These are phyloP conservation scores for Rhodotorula sp. DNA, from an alignment of 1,284 basidiomycete genomes.

Conservation along the genomic window DNA sequence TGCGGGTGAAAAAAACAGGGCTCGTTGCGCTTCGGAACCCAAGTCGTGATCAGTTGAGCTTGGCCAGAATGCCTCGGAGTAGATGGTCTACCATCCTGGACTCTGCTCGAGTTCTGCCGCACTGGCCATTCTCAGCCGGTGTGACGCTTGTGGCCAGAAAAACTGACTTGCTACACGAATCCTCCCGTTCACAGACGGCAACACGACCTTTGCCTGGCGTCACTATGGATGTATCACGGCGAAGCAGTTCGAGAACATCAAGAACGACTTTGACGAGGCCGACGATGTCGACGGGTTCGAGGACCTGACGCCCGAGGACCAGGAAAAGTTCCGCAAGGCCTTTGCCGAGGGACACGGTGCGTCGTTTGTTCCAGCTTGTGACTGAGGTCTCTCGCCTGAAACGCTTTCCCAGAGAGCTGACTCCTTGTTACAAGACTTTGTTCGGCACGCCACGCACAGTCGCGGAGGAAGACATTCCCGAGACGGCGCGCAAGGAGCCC, in stretches of 20 bases:
- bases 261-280: constrained; percentile 16
- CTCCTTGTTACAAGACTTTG: not conserved
- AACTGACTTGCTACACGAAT: not conserved
- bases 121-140: not conserved
- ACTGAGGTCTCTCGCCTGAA: no score
- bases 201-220: constrained; percentile 45
- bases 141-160: no score
- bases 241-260: constrained; percentile 33
- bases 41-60: constrained; percentile 20
- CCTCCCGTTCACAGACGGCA: constrained; percentile 13
- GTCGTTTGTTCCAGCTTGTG: not conserved
- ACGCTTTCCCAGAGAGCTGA: not conserved
- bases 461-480: constrained; percentile 41
- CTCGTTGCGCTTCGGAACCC: constrained; percentile 12
- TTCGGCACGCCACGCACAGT: constrained; percentile 14
- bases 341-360: constrained; percentile 34
- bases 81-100: not conserved
- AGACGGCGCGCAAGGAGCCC: constrained; percentile 36
- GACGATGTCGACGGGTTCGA: constrained; percentile 42
- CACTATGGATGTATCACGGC: constrained; percentile 48
- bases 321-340: constrained; percentile 36
- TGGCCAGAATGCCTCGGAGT: not conserved
- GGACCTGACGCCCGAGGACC: constrained; percentile 40
- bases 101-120: not conserved
- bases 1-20: constrained; percentile 3